Evolutionary conservation across 176 grass and related monocot species (phyloP).

Genomic region (Bromus sterilis): DNA sequence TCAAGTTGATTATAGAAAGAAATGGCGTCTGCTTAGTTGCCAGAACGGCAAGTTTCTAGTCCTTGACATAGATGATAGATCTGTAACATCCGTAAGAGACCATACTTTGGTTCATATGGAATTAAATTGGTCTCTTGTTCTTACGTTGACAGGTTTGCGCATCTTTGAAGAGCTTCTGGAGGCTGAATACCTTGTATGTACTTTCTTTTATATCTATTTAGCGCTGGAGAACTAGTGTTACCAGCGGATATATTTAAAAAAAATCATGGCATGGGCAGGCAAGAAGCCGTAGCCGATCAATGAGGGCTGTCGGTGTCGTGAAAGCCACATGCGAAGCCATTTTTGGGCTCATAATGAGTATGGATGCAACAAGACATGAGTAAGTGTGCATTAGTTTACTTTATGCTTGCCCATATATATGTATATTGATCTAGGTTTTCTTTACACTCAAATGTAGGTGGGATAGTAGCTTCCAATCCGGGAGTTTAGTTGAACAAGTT

Average conservation of each 20-base stretch:
- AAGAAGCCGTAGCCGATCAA: conserved; percentile 84
- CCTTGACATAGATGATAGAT: background rate
- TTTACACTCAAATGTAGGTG: conserved; percentile 52
- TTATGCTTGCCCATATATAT: background rate
- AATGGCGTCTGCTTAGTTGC: conserved; percentile 88
- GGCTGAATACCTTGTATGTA: conserved; percentile 84
- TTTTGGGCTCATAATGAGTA: conserved; percentile 97
- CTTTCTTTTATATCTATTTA: background rate
- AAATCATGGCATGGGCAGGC: conserved; percentile 54
- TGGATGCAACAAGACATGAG: conserved; percentile 93
- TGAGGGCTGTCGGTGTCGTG: conserved; percentile 93
- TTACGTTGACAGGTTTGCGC: conserved; percentile 59
- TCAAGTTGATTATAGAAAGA: too few species aligned
- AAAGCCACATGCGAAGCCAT: conserved; percentile 86
- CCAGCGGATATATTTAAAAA: background rate
- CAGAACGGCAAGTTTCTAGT: conserved; percentile 75
- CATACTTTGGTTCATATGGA: background rate
- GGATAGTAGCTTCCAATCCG: conserved; percentile 96
- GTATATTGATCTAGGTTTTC: conserved; percentile 19
- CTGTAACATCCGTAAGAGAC: background rate
- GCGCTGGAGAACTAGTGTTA: background rate
- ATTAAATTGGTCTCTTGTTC: background rate
- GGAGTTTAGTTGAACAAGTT: conserved; percentile 94
- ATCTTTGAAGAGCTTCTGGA: conserved; percentile 91
- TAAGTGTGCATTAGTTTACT: conserved; percentile 37